Conservation (phyloP, 139 green algal species). For the Auxenochlorella protothecoides region DNA sequence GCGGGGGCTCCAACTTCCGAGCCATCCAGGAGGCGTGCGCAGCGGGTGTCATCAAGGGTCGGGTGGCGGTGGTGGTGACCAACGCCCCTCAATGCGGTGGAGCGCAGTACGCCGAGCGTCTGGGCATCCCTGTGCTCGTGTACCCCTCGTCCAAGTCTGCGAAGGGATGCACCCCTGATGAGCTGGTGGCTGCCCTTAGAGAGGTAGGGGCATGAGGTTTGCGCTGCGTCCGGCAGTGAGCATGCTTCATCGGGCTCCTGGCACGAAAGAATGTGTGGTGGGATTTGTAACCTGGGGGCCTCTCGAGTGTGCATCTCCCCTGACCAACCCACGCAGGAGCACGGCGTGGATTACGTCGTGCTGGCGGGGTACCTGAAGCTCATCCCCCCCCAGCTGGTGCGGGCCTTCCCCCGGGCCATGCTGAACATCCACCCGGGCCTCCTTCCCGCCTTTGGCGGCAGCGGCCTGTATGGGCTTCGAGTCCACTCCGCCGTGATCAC, state of each 20-base stretch:
- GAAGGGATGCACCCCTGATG: conserved; percentile 13
- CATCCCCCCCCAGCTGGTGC: conserved; percentile 68
- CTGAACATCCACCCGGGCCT: conserved; percentile 98
- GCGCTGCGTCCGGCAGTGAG: background rate
- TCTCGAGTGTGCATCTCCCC: no score
- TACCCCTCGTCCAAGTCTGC: conserved; percentile 58
- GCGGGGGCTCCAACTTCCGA: conserved; percentile 83
- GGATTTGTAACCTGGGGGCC: no score
- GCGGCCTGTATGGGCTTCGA: conserved; percentile 81
- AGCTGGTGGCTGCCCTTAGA: conserved; percentile 44
- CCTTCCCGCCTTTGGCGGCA: conserved; percentile 92
- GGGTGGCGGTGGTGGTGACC: conserved; percentile 58
- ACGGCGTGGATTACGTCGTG: conserved; percentile 61
- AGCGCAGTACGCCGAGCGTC: conserved; percentile 53
- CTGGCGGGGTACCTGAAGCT: conserved; percentile 96
- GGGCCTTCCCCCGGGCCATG: conserved; percentile 63
- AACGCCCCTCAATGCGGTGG: conserved; percentile 70
- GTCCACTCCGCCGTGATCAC: conserved; percentile 88
- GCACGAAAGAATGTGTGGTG: no score
- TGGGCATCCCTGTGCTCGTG: conserved; percentile 61
- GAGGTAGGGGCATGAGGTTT: background rate
- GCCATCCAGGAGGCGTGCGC: conserved; percentile 64
- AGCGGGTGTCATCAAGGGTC: conserved; percentile 53
- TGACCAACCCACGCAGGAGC: background rate
- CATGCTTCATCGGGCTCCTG: background rate